Evolutionary conservation across 2,329 filamentous ascomycete species (phyloP).

Genomic region (Dissoconium aciculare): DNA sequence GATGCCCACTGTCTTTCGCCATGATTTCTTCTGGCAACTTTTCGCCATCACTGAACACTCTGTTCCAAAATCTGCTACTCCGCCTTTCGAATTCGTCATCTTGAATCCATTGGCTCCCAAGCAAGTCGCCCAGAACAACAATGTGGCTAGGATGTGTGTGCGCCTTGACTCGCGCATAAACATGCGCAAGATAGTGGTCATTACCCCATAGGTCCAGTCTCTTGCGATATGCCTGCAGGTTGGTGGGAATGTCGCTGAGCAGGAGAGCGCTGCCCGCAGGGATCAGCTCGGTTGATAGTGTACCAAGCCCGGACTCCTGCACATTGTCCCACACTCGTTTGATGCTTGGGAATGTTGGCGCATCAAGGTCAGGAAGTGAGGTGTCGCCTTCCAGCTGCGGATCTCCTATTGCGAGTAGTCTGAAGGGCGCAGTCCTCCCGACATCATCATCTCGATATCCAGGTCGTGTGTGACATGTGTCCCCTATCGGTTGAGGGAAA

Average conservation of each 20-base stretch:
- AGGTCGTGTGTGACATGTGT: conserved; percentile 8
- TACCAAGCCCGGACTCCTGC: conserved; percentile 4
- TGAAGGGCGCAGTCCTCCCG: conserved; percentile 50
- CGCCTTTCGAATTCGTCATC: conserved; percentile 69
- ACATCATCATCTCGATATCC: conserved; percentile 8
- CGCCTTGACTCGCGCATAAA: conserved; percentile 72
- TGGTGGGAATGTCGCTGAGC: conserved; percentile 48
- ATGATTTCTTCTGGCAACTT: conserved; percentile 17
- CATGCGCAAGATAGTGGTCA: conserved; percentile 86
- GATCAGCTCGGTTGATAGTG: conserved; percentile 1
- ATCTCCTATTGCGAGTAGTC: conserved; percentile 76
- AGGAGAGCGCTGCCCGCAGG: conserved; percentile 9
- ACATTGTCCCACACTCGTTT: conserved; percentile 9
- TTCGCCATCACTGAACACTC: conserved; percentile 15
- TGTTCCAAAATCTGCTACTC: conserved; percentile 28
- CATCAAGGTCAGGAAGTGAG: conserved; percentile 48
- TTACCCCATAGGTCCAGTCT: conserved; percentile 80
- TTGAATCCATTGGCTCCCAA: conserved; percentile 90
- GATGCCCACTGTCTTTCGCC: conserved; percentile 18
- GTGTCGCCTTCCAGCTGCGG: conserved; percentile 89
- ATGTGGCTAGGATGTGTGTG: conserved; percentile 77
- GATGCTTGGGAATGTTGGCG: conserved; percentile 30
- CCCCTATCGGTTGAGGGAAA: conserved; percentile 42
- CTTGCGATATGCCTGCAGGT: conserved; percentile 57
- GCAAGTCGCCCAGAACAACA: conserved; percentile 73